Evolutionary conservation across 129 eudicot species (phyloP), one percentile per base, ranked within the genome.

Genomic region (Silybum marianum): DNA sequence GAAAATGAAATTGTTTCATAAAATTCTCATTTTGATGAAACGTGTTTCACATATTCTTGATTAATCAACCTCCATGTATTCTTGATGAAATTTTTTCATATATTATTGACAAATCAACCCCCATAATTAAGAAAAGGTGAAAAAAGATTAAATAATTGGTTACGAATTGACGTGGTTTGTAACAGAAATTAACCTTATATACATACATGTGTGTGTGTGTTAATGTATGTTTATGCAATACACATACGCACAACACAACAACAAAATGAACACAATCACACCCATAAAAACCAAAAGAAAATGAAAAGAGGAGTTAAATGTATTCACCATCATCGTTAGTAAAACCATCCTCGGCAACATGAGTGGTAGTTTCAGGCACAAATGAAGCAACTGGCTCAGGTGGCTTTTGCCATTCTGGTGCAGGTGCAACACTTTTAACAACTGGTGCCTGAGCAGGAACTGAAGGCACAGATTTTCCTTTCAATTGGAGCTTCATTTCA

Each of bases 401-500:
- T 10, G 83, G 69, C 75, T 75, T 88, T 63, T 89, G 69, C 94
- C 88, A 85, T 28, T 84, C 93, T n/a, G 88, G 66, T 26, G 89
- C 73, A 86, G 92, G 88, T 21, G 93, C 78, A 40, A 79, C 69
- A 51, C 79, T 83, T 67, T 83, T 90, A n/a, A 78, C 84, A 44
- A 78, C 75, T 46, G 86, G 73, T 78, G 91, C 79, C 36, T 83
- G 89, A 72, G 81, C n/a, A 80, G 76, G 80, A 81, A 81, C 80
- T 40, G 93, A 10, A 60, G 91, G 86, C 28, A 72, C 85, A 84
- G 93, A 32, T 80, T 85, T 86, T 74, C 93, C 94, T 77, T 88
- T 90, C 4, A 89, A 88, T 80, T 81, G 91, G 87, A 94, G 80
- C 98, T 92, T 54, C 71, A 70, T 48, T 39, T 75, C 14, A 85